Base-by-base conservation (phyloP, 108 stramenopile species). In the Cyclotella cryptica region DNA sequence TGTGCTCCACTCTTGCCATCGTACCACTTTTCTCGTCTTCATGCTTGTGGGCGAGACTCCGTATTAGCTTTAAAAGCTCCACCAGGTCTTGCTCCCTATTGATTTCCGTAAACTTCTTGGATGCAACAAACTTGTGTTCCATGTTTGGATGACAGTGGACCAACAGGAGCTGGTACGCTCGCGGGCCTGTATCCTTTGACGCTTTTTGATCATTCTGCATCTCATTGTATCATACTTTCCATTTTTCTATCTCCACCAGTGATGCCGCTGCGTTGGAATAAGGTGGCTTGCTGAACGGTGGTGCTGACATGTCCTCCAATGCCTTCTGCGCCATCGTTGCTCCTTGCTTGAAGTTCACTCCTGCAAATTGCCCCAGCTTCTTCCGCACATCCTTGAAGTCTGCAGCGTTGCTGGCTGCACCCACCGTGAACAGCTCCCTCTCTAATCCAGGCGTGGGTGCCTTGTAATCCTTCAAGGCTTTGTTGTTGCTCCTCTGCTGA, bases 391-490 rank as follows among this genome's bases (percentile, higher is more conserved):
- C 64, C 39, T 65, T 42, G n/a, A n/a, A n/a, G n/a, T n/a, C n/a
- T n/a, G n/a, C n/a, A n/a, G n/a, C n/a, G n/a, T n/a, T n/a, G n/a
- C 21, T 10, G 19, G 64, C 64, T 15, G 15, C 35, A 10, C 64
- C 64, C 4, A 44, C 35, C 18, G 64, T 65, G 64, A 65, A 65
- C 3, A 44, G 14, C 10, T 43, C 27, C n/a, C 44, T 8, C 19
- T 65, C 64, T 19, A 65, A 19, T 15, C 64, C 64, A n/a, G 64
- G 42, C 19, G 64, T 65, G 6, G 64, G 64, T 28, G 64, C 64
- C 35, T 65, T 65, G n/a, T 19, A 21, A 6, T 42, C 21, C 11
- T 18, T 8, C 30, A 28, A 13, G 7, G n/a, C n/a, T n/a, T n/a
- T n/a, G n/a, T n/a, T n/a, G n/a, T n/a, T n/a, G n/a, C n/a, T n/a